Conservation (phyloP, 73 alveolate species). For the Urostyla sp. region DNA sequence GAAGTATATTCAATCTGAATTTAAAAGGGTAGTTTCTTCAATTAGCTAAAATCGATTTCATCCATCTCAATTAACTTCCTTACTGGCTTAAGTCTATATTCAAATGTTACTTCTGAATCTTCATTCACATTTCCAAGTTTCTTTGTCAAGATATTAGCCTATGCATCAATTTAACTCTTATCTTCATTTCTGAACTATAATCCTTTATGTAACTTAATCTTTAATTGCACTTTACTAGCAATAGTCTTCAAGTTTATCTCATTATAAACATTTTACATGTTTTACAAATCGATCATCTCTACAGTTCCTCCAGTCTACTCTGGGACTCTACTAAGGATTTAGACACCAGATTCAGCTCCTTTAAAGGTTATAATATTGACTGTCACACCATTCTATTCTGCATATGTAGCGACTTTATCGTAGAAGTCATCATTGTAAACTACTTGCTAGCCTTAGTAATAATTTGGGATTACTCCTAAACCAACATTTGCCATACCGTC, state of each 20-base stretch:
- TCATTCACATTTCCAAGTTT: not conserved
- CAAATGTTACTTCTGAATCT: not conserved
- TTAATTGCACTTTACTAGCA: slow-evolving; percentile 58
- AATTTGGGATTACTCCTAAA: slow-evolving; percentile 58
- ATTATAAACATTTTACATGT: slow-evolving; percentile 51
- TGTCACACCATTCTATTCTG: slow-evolving; percentile 73
- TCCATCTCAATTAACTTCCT: not conserved
- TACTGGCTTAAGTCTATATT: not conserved
- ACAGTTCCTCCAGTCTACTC: slow-evolving; percentile 77
- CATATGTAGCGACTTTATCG: slow-evolving; percentile 66
- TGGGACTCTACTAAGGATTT: slow-evolving; percentile 62
- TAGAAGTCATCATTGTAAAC: slow-evolving; percentile 49
- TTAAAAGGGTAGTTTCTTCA: not conserved
- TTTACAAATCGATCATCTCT: slow-evolving; percentile 62
- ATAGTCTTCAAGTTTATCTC: slow-evolving; percentile 51
- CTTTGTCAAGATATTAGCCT: not conserved
- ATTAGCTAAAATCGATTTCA: not conserved
- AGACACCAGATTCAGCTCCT: slow-evolving; percentile 72
- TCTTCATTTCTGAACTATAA: slow-evolving; percentile 43
- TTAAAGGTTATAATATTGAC: slow-evolving; percentile 66
- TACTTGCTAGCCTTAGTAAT: slow-evolving; percentile 11
- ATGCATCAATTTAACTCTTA: no score
- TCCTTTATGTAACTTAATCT: slow-evolving; percentile 63
- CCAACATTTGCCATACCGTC: slow-evolving; percentile 81
- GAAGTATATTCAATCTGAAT: not conserved